Evolutionary conservation across 106 monocot genomes (phyloP), one percentile per base, ranked within the genome.

Genomic region (Agapanthus africanus): DNA sequence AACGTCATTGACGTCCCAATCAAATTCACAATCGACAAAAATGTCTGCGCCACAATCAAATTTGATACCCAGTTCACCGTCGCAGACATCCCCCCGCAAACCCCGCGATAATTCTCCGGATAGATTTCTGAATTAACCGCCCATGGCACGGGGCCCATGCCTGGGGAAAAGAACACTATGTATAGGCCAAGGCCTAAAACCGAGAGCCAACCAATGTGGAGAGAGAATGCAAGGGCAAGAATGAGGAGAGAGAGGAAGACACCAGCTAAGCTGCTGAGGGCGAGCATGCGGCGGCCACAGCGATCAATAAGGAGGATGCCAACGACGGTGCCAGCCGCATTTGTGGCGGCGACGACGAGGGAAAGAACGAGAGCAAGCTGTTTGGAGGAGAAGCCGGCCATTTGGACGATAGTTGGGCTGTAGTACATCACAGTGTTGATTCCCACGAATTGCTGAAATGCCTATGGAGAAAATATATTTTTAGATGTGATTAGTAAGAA

Each of bases 401-500:
- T 99, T 73, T 99, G 99, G 8, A 99, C 93, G 6, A 99, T 99
- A 9, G 99, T 99, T 16, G 99, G 99, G 46, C 92, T 90, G 81
- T 99, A 99, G 73, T 99, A 99, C 99, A 99, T 99, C 2, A 99
- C 99, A 7, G 99, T 99, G 73, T 99, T 99, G 67, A 99, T 99
- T 21, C 99, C 99, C 6, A 90, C 93, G 62, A 99, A 90, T 67
- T 99, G 99, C 75, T 99, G 99, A 67, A 99, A 99, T 11, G 93
- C 99, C 93, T 99, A 85, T 40, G 35, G 21, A 18, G n/a, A 35
- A 22, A 57, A 57, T 57, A 57, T 57, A n/a, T n/a, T n/a, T n/a
- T n/a, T n/a, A n/a, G n/a, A n/a, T n/a, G n/a, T n/a, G n/a, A n/a
- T n/a, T n/a, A n/a, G n/a, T n/a, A n/a, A n/a, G n/a, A n/a, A n/a